Conservation (phyloP, 495 filamentous ascomycete species). For the Tuber magnatum region DNA sequence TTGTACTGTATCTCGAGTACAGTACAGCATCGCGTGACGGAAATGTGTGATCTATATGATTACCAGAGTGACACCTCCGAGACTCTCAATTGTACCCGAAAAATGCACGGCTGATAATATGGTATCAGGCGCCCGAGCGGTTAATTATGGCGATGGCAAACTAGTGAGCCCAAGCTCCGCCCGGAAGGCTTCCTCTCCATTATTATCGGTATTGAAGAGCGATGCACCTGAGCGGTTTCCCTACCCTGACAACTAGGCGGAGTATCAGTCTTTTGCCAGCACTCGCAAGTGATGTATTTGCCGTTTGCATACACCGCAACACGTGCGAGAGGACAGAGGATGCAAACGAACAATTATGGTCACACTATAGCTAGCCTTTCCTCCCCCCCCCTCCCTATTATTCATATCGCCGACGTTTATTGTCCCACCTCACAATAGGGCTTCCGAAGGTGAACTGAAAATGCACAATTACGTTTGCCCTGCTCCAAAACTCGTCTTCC, state of each 20-base stretch:
- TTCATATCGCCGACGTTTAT: background rate
- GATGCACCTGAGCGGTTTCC: background rate
- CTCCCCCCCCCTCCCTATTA: background rate
- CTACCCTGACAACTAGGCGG: background rate
- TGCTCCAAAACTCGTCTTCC: background rate
- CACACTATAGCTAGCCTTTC: background rate
- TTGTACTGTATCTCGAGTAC: too few species aligned
- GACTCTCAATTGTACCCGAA: background rate
- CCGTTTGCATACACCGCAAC: background rate
- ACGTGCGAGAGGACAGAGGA: background rate
- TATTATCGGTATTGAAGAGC: background rate
- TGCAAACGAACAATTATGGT: background rate
- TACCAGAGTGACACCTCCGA: background rate
- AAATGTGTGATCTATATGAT: slow-evolving; percentile 1
- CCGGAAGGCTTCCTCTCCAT: background rate
- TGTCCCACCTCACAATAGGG: background rate
- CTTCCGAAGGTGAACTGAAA: background rate
- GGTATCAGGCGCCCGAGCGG: background rate
- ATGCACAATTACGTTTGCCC: background rate
- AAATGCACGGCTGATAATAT: background rate
- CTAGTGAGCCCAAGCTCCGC: background rate
- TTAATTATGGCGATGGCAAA: background rate
- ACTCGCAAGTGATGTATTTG: background rate
- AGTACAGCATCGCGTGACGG: background rate
- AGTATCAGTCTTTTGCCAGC: background rate